Conservation (phyloP, 768 basidiomycete species). For the Albatrellus ellisii region DNA sequence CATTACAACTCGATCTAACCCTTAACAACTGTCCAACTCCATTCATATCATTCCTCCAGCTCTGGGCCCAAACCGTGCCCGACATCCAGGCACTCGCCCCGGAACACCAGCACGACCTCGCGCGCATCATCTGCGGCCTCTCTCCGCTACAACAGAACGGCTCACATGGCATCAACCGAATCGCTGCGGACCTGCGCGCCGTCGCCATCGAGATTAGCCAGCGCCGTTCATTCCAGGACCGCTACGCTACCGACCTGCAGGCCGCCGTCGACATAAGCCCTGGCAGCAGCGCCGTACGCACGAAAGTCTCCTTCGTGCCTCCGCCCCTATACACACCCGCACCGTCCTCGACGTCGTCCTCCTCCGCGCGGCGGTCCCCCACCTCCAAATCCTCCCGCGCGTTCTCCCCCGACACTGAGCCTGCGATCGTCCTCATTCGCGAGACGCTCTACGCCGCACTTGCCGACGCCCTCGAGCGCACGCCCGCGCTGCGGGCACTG, state of each 20-base stretch:
- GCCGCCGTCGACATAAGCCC: conserved; percentile 62
- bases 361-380: conserved; percentile 13
- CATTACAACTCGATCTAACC: conserved; percentile 44
- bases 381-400: conserved; percentile 13
- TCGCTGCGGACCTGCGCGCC: conserved; percentile 72
- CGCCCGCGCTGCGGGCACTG: conserved; percentile 37
- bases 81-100: conserved; percentile 48
- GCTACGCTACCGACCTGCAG: conserved; percentile 64
- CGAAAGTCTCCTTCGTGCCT: conserved; percentile 53
- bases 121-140: conserved; percentile 63
- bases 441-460: conserved; percentile 80
- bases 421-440: conserved; percentile 68
- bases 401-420: conserved; percentile 26
- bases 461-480: conserved; percentile 50
- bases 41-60: conserved; percentile 54
- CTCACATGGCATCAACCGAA: conserved; percentile 34
- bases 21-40: conserved; percentile 53
- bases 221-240: conserved; percentile 70
- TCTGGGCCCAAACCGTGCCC: conserved; percentile 61
- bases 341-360: conserved; percentile 12
- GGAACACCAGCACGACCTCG: conserved; percentile 70
- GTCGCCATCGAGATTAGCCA: conserved; percentile 84
- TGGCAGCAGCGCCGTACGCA: conserved; percentile 20
- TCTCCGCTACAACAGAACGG: neutral
- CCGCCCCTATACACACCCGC: conserved; percentile 42